Conservation (phyloP, 2,329 filamentous ascomycete genomes). For the Tolypocladium sp. region DNA sequence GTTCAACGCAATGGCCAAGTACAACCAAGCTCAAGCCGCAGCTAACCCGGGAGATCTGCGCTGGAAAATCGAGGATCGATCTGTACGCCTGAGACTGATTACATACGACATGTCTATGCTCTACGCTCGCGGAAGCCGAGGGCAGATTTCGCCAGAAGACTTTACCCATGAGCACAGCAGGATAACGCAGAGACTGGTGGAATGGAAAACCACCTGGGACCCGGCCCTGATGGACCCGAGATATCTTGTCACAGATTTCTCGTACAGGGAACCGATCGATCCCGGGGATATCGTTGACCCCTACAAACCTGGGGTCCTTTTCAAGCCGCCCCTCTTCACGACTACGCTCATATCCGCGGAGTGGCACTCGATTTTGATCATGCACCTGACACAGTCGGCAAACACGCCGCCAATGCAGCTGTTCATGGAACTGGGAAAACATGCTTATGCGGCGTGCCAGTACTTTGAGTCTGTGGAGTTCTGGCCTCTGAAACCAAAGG, state of each 20-base stretch:
- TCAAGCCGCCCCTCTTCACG: constrained; percentile 59
- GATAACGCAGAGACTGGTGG: constrained; percentile 36
- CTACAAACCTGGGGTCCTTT: constrained; percentile 60
- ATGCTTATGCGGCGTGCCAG: constrained; percentile 64
- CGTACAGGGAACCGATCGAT: constrained; percentile 39
- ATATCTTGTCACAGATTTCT: constrained; percentile 56
- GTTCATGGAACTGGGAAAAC: constrained; percentile 43
- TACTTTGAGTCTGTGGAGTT: constrained; percentile 70
- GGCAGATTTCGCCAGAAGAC: constrained; percentile 53
- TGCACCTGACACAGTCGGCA: constrained; percentile 70
- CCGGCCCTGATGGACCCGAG: constrained; percentile 50
- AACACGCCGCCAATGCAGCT: constrained; percentile 41
- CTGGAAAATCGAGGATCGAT: constrained; percentile 58
- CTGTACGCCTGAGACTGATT: constrained; percentile 60
- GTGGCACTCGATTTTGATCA: constrained; percentile 67
- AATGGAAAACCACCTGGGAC: constrained; percentile 50
- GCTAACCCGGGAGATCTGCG: constrained; percentile 52
- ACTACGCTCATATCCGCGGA: constrained; percentile 70
- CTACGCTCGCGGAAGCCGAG: constrained; percentile 58
- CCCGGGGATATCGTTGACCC: constrained; percentile 65
- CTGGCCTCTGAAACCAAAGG: constrained; percentile 61
- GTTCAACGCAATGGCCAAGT: constrained; percentile 59
- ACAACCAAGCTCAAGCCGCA: constrained; percentile 49
- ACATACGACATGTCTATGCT: constrained; percentile 74
- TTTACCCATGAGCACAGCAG: constrained; percentile 54